Conservation (phyloP, 177 flowering plant genomes). For the Vitis hybrid region DNA sequence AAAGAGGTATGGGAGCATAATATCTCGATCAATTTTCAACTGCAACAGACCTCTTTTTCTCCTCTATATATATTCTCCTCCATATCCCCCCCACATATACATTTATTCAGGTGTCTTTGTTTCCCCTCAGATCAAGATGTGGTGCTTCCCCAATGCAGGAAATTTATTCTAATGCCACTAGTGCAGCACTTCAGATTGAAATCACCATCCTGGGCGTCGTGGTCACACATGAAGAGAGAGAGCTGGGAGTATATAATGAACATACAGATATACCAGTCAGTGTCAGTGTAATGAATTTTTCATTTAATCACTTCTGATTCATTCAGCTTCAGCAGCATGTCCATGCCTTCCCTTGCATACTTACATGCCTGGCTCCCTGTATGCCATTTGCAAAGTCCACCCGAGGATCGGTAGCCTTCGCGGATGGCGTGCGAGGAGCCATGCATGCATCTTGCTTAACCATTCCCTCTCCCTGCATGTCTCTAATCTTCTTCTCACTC, state of each 20-base stretch:
- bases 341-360: not conserved
- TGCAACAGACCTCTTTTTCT: not conserved
- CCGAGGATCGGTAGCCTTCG: constrained; percentile 35
- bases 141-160: no score
- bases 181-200: no score
- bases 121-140: no score
- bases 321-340: no score
- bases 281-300: no score
- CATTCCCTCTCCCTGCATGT: not conserved
- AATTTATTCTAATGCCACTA: no score
- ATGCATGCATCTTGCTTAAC: constrained; percentile 36
- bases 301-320: not conserved
- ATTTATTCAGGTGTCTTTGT: no score
- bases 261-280: no score
- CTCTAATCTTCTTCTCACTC: not conserved
- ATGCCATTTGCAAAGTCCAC: constrained; percentile 61
- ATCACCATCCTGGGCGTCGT: no score
- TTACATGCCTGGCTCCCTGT: constrained; percentile 71
- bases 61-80: not conserved
- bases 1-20: constrained; percentile 2
- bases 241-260: no score
- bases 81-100: no score
- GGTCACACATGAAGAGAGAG: no score
- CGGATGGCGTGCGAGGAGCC: constrained; percentile 70
- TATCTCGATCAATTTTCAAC: constrained; percentile 11